Evolutionary conservation across 352 stramenopile species (phyloP).

Genomic region (Pythium myriotylum): DNA sequence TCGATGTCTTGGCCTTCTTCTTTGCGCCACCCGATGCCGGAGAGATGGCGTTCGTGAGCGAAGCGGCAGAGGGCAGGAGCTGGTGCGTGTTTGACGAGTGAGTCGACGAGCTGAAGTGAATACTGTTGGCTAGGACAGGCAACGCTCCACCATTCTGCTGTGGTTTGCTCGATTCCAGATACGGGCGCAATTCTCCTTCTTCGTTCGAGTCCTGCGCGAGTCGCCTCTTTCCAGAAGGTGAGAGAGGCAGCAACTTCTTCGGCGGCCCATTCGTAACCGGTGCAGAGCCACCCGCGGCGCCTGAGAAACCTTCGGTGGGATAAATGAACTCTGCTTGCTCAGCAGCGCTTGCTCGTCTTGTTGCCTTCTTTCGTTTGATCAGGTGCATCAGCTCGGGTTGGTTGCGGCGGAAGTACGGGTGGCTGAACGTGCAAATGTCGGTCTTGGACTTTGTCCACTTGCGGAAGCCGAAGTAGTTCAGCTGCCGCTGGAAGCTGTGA

Average conservation of each 20-base stretch:
- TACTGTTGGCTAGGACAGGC: slow-evolving; percentile 1
- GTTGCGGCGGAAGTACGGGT: slow-evolving; percentile 77
- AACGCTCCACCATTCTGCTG: neutral
- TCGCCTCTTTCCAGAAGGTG: slow-evolving; percentile 54
- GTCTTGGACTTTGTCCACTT: slow-evolving; percentile 73
- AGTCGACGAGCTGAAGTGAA: neutral
- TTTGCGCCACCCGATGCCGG: slow-evolving; percentile 62
- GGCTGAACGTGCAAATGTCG: slow-evolving; percentile 85
- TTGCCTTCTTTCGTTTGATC: slow-evolving; percentile 84
- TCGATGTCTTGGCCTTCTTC: slow-evolving; percentile 72
- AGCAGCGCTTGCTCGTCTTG: slow-evolving; percentile 37
- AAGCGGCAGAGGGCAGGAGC: neutral
- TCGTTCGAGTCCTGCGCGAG: slow-evolving; percentile 20
- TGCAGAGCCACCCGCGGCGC: neutral
- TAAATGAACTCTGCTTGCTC: slow-evolving; percentile 25
- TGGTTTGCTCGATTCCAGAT: neutral
- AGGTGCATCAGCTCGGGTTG: slow-evolving; percentile 72
- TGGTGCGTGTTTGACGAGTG: neutral
- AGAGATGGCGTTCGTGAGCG: slow-evolving; percentile 72
- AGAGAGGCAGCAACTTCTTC: slow-evolving; percentile 41
- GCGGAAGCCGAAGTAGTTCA: slow-evolving; percentile 90
- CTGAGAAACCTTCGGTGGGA: slow-evolving; percentile 14
- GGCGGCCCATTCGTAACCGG: neutral
- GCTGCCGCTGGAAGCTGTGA: slow-evolving; percentile 86
- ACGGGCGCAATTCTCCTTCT: neutral